Base-by-base conservation (phyloP, 2,329 filamentous ascomycete species). In the Microcyclospora pomicola region DNA sequence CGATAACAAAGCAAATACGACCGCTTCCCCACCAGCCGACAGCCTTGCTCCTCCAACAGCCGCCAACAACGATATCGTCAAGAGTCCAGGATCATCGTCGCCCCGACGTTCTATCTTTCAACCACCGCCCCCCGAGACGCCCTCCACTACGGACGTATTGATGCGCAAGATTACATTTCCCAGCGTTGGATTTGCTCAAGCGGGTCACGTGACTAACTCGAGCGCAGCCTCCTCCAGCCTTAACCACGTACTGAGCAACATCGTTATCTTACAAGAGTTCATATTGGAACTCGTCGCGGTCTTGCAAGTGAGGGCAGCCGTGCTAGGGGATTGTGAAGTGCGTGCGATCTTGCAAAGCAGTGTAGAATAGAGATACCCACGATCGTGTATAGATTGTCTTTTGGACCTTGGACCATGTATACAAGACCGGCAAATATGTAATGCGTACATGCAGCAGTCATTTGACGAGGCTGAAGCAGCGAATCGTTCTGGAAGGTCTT, bases 251-350 rank as follows among this genome's bases (percentile, higher is more conserved):
- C 53, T 69, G 27, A 69, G 66, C 9, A 70, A 70, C 42, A 60
- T 66, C 31, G 63, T 69, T 5, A 57, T 70, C 9, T 42, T 70
- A 45, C 67, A 69, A 47, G 63, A 69, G 42, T 70, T 70, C 44
- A 56, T 67, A 14, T 48, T 69, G 35, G 67, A 70, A 50, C 41
- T 70, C 10, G 59, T 65, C 9, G 66, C 66, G 5, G 52, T 69
- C 37, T 47, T 69, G 51, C 66, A 68, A 45, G 59, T 67, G 2
- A 52, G 67, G 27, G 66, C 66, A 5, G 64, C 63, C 37, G 54
- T 70, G 32, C 62, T 69, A 3, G 54, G 54, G 33, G 59, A 59
- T 31, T 39, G 35, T 32, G 67, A 70, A 45, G 59, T 69, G 15
- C 19, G 19, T 4, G 7, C 19, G 19, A 24, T 24, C 4, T 24